Conservation (phyloP, 768 basidiomycete genomes). For the Cubamyces sp. region DNA sequence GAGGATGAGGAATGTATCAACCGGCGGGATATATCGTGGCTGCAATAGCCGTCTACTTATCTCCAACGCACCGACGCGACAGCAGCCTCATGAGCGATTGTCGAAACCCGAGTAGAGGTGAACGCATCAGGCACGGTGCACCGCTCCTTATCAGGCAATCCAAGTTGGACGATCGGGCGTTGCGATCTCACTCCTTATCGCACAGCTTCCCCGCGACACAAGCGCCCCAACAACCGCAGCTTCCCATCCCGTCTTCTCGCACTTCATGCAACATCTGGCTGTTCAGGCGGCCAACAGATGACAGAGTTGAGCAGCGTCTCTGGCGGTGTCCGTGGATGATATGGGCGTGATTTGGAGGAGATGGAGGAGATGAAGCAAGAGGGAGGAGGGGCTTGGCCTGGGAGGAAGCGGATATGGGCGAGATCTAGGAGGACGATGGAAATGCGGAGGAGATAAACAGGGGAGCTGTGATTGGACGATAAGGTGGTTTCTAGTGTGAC, state of each 20-base stretch:
- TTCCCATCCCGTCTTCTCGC: too few relatives aligned
- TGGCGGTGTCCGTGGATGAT: neutral
- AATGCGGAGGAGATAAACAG: conserved; percentile 16
- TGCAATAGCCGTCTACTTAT: too few relatives aligned
- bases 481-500: conserved; percentile 3
- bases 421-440: conserved; percentile 2
- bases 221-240: neutral
- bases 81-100: too few relatives aligned
- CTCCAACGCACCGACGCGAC: too few relatives aligned
- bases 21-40: neutral
- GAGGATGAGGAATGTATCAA: neutral
- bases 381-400: conserved; percentile 5
- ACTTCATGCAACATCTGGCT: too few relatives aligned
- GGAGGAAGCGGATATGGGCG: conserved; percentile 5
- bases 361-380: neutral
- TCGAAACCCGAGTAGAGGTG: neutral
- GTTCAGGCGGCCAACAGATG: too few relatives aligned
- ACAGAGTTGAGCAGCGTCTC: too few relatives aligned
- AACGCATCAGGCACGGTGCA: conserved; percentile 4
- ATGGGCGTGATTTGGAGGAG: neutral
- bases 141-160: conserved; percentile 13
- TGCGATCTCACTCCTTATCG: conserved; percentile 13
- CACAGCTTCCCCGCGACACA: conserved; percentile 11
- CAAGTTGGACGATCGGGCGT: conserved; percentile 18
- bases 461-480: conserved; percentile 23